A percentile compares a stretch with the other conserved stretches of the same genome.
These are phyloP conservation scores for Jamesozyma hellenica DNA, from an alignment of 805 yeast genomes.

Conservation along the genomic window DNA sequence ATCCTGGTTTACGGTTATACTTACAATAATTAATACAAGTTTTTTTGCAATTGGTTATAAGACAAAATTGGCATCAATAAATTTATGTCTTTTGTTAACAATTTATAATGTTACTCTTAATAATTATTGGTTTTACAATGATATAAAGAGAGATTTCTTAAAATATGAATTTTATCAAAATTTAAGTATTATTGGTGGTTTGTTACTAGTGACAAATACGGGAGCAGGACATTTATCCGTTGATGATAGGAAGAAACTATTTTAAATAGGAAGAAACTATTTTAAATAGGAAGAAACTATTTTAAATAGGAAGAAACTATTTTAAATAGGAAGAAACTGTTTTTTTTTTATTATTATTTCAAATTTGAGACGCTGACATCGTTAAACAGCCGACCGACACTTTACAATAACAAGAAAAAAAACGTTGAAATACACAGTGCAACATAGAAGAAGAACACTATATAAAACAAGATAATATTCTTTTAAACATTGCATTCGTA, in stretches of 20 bases:
- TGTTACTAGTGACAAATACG: constrained; percentile 78
- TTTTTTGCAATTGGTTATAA: constrained; percentile 87
- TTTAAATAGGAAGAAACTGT: too few relatives aligned
- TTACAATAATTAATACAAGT: constrained; percentile 61
- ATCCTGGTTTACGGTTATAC: constrained; percentile 54
- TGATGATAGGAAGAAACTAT: constrained; percentile 92
- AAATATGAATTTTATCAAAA: constrained; percentile 94
- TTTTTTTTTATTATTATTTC: too few relatives aligned
- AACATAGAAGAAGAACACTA: too few relatives aligned
- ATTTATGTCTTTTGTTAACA: constrained; percentile 56
- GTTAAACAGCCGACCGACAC: too few relatives aligned
- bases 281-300: too few relatives aligned
- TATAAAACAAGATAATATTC: too few relatives aligned
- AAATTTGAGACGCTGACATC: too few relatives aligned
- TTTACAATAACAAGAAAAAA: too few relatives aligned
- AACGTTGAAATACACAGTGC: too few relatives aligned
- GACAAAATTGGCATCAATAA: constrained; percentile 76
- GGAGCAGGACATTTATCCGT: constrained; percentile 93
- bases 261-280: constrained; percentile 35
- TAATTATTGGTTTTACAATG: constrained; percentile 77
- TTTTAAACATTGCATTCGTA: too few relatives aligned
- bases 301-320: too few relatives aligned
- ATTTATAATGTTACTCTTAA: constrained; percentile 71
- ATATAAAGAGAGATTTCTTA: constrained; percentile 69
- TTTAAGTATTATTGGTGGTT: constrained; percentile 88